Evolutionary conservation across 768 basidiomycete species (phyloP), one percentile per base, ranked within the genome.

Genomic region (Cyclocybe cylindracea): DNA sequence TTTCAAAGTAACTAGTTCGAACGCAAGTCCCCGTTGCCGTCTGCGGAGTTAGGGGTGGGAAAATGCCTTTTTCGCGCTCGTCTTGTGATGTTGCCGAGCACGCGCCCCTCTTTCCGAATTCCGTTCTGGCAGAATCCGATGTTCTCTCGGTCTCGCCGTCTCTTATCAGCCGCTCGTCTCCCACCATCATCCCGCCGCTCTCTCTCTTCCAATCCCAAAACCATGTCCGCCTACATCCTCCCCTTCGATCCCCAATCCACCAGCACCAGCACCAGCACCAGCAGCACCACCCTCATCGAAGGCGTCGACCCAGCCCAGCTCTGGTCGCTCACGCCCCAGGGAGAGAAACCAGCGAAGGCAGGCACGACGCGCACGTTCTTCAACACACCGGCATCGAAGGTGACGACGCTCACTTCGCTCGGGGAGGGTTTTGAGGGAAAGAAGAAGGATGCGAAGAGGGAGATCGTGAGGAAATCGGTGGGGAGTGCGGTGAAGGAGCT

Each of bases 401-500:
- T 84, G 39, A 79, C 84, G 1, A 75, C 82, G 0, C 65, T 88
- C 11, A 76, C 82, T 7, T 83, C 84, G 33, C 71, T 87, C 7
- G 85, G 85, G 0, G 80, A 82, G 0, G 76, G 68, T 2, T 87
- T 81, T 60, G 64, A n/a, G n/a, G n/a, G n/a, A n/a, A 83, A 82
- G 59, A 72, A 66, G 5, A 73, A 61, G 1, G 68, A 75, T 34
- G 74, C 71, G 37, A 80, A 73, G 61, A 72, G 85, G n/a, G 91
- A 93, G 64, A 55, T 83, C 4, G 75, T 92, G 32, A 76, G 91
- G 60, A 84, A 81, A 60, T 79, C 88, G 8, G 78, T 92, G 10
- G 91, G 86, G 8, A 81, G 76, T 44, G 88, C 84, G 5, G 82
- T 92, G 39, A 89, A 88, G 69, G 79, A 82, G 40, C 67, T 91